Base-by-base conservation (phyloP, 257 asterid genomes). In the Cruciata laevipes region DNA sequence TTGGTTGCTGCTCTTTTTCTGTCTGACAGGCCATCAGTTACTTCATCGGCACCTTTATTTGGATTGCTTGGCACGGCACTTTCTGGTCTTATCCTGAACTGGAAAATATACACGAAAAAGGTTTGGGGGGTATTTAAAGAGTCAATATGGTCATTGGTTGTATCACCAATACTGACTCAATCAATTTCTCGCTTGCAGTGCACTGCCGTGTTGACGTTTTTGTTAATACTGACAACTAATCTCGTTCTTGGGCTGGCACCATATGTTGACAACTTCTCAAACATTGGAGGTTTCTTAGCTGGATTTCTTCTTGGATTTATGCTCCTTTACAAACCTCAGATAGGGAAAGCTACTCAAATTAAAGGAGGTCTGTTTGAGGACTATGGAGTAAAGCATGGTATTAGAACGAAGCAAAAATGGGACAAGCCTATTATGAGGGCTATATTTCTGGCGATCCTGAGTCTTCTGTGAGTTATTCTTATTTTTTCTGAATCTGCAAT, bases 21-120 rank as follows among this genome's bases (percentile, higher is more conserved):
- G 73, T 86, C 85, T 71, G 90, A 89, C 76, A 79, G 92, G 72
- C 85, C 98, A 63, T 82, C 97, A 42, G 89, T 92, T 77, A 71
- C 93, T 69, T 89, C 93, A 25, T 89, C 98, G 27, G 90, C 87
- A 53, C 87, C 98, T 21, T 77, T 92, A 63, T 85, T 80, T 73
- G 98, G 98, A 76, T 75, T 89, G 79, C 96, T 92, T 66, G 97
- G 98, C 42, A 84, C 90, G 64, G 59, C 85, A 53, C 80, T 92
- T 33, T 86, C 96, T 68, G 92, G 83, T 65, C 95, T 92, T 61
- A 77, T 89, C 62, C 67, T 76, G 67, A 83, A 89, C 51, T 81
- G 96, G 95, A 84, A 87, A 53, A 32, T 77, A 64, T 92, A 92
- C 85, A 68, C 88, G 58, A 77, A 78, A 76, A 92, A 89, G 92